phyloP scores from a whole-genome alignment of 2,329 filamentous ascomycete genomes.

The Xylariaceae sp. region DNA sequence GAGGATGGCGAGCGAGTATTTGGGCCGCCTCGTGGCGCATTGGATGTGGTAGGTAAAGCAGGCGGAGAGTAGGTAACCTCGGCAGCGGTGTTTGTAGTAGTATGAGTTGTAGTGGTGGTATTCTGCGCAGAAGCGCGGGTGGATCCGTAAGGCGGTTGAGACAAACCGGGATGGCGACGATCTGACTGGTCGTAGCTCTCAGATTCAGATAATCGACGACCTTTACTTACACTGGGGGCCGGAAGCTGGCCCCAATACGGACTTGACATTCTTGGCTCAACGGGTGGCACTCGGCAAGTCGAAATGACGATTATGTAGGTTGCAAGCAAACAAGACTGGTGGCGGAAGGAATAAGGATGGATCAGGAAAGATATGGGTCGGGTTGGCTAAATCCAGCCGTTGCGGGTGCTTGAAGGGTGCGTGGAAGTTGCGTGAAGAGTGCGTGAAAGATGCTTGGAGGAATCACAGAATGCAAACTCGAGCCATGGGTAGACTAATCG shows the following conservation, averaged over 20 bases:
- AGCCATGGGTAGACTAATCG: conserved; percentile 39
- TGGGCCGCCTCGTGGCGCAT: conserved; percentile 47
- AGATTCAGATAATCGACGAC: conserved; percentile 39
- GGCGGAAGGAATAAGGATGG: conserved; percentile 3
- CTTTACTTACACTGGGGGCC: conserved; percentile 38
- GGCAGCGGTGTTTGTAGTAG: conserved; percentile 48
- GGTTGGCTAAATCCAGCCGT: conserved; percentile 12
- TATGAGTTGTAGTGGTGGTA: conserved; percentile 40
- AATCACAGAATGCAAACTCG: conserved; percentile 21
- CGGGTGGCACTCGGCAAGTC: conserved; percentile 16
- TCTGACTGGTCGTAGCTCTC: conserved; percentile 32
- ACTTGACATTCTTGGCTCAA: conserved; percentile 39
- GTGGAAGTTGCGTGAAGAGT: no score
- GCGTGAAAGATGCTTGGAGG: conserved; percentile 10
- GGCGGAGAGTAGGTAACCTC: conserved; percentile 56
- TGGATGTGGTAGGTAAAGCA: conserved; percentile 49
- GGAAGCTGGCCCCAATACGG: conserved; percentile 57
- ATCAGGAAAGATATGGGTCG: conserved; percentile 18
- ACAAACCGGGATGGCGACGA: conserved; percentile 30
- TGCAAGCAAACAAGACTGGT: conserved; percentile 22
- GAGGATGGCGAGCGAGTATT: conserved; percentile 56
- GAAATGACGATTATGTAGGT: conserved; percentile 17
- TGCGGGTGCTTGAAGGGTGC: neutral
- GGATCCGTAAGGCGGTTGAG: conserved; percentile 33
- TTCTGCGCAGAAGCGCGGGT: conserved; percentile 54